Percentiles rank a stretch among this genome's conserved stretches.
phyloP scores from a whole-genome alignment of 352 stramenopile genomes.

The Globisporangium barbulae region DNA sequence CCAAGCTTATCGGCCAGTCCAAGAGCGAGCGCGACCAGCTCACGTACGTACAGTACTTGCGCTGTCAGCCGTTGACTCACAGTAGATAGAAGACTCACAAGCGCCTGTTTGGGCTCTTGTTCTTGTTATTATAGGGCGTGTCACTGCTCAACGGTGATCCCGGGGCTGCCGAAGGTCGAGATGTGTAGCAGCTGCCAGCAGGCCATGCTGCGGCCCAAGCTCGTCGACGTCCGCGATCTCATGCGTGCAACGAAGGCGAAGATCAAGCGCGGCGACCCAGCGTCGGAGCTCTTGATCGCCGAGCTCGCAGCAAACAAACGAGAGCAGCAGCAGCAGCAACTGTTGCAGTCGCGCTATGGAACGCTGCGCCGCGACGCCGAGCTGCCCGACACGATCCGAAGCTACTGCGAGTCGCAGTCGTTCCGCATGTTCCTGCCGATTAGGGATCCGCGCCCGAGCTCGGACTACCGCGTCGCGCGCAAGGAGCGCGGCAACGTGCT shows the following conservation, averaged over 20 bases:
- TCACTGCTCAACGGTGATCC: slow-evolving; percentile 51
- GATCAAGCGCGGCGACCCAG: neutral
- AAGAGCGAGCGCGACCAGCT: slow-evolving; percentile 48
- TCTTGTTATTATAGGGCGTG: slow-evolving; percentile 29
- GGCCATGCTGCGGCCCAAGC: slow-evolving; percentile 48
- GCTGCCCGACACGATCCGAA: slow-evolving; percentile 23
- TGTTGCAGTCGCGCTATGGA: slow-evolving; percentile 33
- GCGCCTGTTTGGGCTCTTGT: neutral
- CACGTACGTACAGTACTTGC: slow-evolving; percentile 28
- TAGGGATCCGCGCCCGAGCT: slow-evolving; percentile 33
- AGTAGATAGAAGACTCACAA: neutral
- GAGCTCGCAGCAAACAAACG: slow-evolving; percentile 14
- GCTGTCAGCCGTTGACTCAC: neutral
- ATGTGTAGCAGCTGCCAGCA: slow-evolving; percentile 53
- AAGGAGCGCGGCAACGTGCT: slow-evolving; percentile 49
- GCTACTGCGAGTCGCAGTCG: slow-evolving; percentile 46
- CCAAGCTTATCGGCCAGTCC: slow-evolving; percentile 46
- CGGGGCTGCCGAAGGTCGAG: slow-evolving; percentile 48
- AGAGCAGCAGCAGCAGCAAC: slow-evolving; percentile 14
- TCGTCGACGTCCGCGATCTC: slow-evolving; percentile 33
- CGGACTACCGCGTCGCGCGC: slow-evolving; percentile 36
- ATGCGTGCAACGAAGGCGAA: neutral
- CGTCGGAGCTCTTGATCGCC: neutral
- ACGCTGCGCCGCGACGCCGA: slow-evolving; percentile 34
- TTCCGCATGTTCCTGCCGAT: slow-evolving; percentile 64